Base-by-base conservation (phyloP, 2,329 filamentous ascomycete species). In the Fusarium clavum region DNA sequence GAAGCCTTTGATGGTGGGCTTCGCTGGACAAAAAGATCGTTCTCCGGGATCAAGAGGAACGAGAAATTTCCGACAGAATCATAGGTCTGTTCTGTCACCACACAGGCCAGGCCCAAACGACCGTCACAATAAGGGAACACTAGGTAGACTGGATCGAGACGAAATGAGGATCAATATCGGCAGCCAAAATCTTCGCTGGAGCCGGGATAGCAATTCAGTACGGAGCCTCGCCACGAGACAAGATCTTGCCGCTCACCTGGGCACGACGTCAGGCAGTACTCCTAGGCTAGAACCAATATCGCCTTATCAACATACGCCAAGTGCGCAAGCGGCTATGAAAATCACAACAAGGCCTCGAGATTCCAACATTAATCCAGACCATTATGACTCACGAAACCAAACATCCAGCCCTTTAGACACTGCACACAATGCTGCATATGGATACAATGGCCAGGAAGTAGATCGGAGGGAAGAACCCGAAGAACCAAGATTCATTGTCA, bases 151-250 rank as follows among this genome's bases (percentile, higher is more conserved):
- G 16, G 34, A 46, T 2, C 16, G 40, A 3, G 41, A 69, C 8
- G 41, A 54, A 4, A 74, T 79, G 30, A 74, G 67, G 34, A 72
- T 80, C 32, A 67, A 62, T 24, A 77, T 80, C 48, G 77, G 78
- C 1, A 72, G 67, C 20, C 71, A 76, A 30, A 64, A 72, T 29
- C 67, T 77, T 56, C 72, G 71, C 25, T 80, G 77, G 78, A 79
- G 73, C 53, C 64, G 63, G 11, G 60, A 61, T 8, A 73, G 64
- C 38, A 76, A 77, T 45, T 75, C 76, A n/a, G 58, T 77, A 8
- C 61, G 72, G 54, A 78, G 70, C 29, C 57, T 46, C 34, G 41
- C 40, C 12, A 67, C 62, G 14, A 44, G 61, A 12, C 34, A 34
- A 34, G 55, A 30, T 10, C 38, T 52, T 30, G 20, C 53, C 7